These are phyloP conservation scores for Piper betle DNA, from an alignment of 164 flowering plant genomes.

Conservation along the genomic window DNA sequence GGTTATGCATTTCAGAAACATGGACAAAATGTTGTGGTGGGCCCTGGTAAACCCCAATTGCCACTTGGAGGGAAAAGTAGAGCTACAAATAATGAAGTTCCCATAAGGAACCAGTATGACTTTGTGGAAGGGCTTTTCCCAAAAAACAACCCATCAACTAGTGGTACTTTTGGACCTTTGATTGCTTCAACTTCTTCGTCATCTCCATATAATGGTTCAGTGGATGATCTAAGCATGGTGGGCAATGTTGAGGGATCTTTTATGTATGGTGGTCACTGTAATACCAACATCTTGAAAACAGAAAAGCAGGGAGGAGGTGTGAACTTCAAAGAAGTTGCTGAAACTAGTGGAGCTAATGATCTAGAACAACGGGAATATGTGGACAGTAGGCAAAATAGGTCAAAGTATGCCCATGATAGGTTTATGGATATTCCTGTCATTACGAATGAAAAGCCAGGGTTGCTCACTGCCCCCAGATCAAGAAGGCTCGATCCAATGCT, in stretches of 20 bases:
- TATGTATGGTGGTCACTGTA: constrained; percentile 10
- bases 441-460: constrained; percentile 25
- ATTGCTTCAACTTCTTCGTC: constrained; percentile 35
- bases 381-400: constrained; percentile 19
- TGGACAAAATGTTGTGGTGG: constrained; percentile 27
- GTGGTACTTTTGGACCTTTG: constrained; percentile 25
- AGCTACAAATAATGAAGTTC: constrained; percentile 61
- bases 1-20: constrained; percentile 41
- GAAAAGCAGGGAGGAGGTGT: constrained; percentile 11
- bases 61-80: constrained; percentile 73
- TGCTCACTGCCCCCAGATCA: constrained; percentile 22
- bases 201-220: constrained; percentile 22
- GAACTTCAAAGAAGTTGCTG: constrained; percentile 8
- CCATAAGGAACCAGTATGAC: constrained; percentile 52
- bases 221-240: constrained; percentile 16
- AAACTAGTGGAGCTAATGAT: constrained; percentile 8
- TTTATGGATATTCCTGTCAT: constrained; percentile 22
- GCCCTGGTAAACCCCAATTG: constrained; percentile 56
- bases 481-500: constrained; percentile 47
- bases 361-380: constrained; percentile 17
- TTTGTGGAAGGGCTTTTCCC: constrained; percentile 42
- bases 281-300: constrained; percentile 5
- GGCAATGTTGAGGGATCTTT: constrained; percentile 11
- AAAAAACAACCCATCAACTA: constrained; percentile 29
- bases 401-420: constrained; percentile 30